Evolutionary conservation across 139 green algal species (phyloP).

Genomic region (Micromonas commoda): DNA sequence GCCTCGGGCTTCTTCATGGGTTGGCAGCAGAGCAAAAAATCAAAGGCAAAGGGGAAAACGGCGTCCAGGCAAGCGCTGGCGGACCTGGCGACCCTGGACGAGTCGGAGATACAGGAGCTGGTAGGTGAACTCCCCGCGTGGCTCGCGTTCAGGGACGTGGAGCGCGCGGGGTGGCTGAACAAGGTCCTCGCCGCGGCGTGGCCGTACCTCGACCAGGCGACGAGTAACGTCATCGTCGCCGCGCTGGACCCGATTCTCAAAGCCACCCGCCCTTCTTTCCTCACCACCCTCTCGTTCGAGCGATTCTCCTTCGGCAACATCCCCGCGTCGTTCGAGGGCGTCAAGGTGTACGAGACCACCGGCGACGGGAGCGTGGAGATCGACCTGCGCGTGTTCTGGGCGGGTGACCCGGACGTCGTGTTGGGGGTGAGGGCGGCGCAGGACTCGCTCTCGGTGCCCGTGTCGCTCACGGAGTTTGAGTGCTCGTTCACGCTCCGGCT

Average conservation of each 20-base stretch:
- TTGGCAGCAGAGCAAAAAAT: not conserved
- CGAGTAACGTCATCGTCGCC: slow-evolving; percentile 1
- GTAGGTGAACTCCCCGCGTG: not conserved
- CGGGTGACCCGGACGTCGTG: slow-evolving; percentile 26
- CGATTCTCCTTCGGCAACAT: slow-evolving; percentile 18
- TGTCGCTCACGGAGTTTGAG: slow-evolving; percentile 25
- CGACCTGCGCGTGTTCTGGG: slow-evolving; percentile 25
- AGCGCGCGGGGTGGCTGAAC: not conserved
- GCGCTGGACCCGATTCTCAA: slow-evolving; percentile 21
- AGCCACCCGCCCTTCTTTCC: not conserved
- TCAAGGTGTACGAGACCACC: slow-evolving; percentile 27
- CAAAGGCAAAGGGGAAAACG: too few species aligned
- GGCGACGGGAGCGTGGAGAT: slow-evolving; percentile 1
- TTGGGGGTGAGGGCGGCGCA: slow-evolving; percentile 6
- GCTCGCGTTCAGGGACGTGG: not conserved
- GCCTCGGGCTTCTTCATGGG: not conserved
- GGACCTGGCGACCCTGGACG: not conserved
- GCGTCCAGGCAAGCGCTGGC: slow-evolving; percentile 2
- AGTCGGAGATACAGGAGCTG: not conserved
- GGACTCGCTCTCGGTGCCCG: slow-evolving; percentile 7
- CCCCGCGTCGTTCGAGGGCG: slow-evolving; percentile 15
- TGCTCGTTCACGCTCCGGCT: slow-evolving; percentile 15
- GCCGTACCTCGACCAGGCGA: slow-evolving; percentile 26
- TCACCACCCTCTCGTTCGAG: slow-evolving; percentile 19
- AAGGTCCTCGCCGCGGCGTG: slow-evolving; percentile 17